A percentile compares a stretch with the other conserved stretches of the same genome.
Conservation (phyloP, 2,329 filamentous ascomycete genomes). For the Amauroascus niger region DNA sequence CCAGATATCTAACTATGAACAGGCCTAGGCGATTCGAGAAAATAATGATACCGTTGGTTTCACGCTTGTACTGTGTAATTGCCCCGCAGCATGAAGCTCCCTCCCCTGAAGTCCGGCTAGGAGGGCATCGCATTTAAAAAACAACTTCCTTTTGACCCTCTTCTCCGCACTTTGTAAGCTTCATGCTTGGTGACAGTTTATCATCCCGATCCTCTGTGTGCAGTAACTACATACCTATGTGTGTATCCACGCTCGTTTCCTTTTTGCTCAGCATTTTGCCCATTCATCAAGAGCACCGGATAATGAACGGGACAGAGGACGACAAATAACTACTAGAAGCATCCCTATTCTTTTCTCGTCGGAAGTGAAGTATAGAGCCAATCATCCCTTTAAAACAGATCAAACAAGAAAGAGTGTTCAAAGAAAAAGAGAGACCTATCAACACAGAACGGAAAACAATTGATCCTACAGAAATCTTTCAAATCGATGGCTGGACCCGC, state of each 20-base stretch:
- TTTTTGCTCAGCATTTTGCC: background rate
- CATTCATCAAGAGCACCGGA: background rate
- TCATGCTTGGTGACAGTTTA: background rate
- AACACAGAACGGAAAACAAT: constrained; percentile 2
- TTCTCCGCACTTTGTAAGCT: background rate
- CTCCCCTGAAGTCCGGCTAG: background rate
- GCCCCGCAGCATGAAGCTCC: background rate
- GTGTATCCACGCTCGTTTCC: background rate
- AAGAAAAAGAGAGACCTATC: background rate
- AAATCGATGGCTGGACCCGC: constrained; percentile 13
- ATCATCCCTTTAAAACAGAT: background rate
- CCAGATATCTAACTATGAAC: background rate
- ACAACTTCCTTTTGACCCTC: background rate
- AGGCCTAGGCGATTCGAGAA: constrained; percentile 1
- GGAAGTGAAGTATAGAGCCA: constrained; percentile 1
- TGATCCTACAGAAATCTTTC: background rate
- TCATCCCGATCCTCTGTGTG: background rate
- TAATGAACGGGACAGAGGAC: background rate
- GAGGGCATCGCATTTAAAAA: background rate
- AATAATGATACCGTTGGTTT: background rate
- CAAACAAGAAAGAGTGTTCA: background rate
- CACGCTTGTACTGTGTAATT: constrained; percentile 5
- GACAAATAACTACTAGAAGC: background rate
- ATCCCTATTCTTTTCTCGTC: background rate
- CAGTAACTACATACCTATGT: background rate